Percentiles rank a stretch among this genome's conserved stretches.
Conservation (phyloP, 2,329 filamentous ascomycete genomes). For the Mycogone perniciosa region DNA sequence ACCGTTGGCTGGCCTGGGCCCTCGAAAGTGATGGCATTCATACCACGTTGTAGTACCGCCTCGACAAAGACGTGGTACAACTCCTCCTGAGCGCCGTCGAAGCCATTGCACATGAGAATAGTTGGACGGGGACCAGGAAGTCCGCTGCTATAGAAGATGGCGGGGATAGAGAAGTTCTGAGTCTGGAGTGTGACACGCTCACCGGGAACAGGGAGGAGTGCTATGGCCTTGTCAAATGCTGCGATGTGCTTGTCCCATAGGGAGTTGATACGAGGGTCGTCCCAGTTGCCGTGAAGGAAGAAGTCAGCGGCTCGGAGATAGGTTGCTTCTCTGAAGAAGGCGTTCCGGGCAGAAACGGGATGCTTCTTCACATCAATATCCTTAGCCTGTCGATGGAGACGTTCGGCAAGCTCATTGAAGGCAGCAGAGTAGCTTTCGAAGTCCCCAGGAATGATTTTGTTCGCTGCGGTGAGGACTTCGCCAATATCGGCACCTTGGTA, state of each 20-base stretch:
- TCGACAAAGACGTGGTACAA: conserved; percentile 32
- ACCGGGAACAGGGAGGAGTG: conserved; percentile 27
- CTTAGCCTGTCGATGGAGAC: conserved; percentile 14
- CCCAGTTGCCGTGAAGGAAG: conserved; percentile 34
- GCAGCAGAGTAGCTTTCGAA: conserved; percentile 20
- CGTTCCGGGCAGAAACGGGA: conserved; percentile 19
- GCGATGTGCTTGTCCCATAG: conserved; percentile 29
- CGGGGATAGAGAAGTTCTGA: conserved; percentile 26
- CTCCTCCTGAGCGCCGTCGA: conserved; percentile 37
- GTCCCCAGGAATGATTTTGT: conserved; percentile 17
- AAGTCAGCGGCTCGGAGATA: conserved; percentile 39
- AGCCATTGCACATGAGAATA: conserved; percentile 34
- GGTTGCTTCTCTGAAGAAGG: conserved; percentile 32
- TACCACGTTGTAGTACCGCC: conserved; percentile 31
- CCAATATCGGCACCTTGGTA: conserved; percentile 24
- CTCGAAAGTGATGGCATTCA: conserved; percentile 38
- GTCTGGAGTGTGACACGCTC: conserved; percentile 26
- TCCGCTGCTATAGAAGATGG: conserved; percentile 26
- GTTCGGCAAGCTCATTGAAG: conserved; percentile 19
- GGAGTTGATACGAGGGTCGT: conserved; percentile 32
- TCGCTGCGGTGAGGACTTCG: conserved; percentile 25
- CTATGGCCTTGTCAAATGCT: conserved; percentile 33
- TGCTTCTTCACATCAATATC: conserved; percentile 12
- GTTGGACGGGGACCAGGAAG: conserved; percentile 25
- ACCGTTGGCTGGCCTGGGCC: conserved; percentile 39